phyloP scores from a whole-genome alignment of 2,329 filamentous ascomycete genomes.

The Hypomyces rosellus region DNA sequence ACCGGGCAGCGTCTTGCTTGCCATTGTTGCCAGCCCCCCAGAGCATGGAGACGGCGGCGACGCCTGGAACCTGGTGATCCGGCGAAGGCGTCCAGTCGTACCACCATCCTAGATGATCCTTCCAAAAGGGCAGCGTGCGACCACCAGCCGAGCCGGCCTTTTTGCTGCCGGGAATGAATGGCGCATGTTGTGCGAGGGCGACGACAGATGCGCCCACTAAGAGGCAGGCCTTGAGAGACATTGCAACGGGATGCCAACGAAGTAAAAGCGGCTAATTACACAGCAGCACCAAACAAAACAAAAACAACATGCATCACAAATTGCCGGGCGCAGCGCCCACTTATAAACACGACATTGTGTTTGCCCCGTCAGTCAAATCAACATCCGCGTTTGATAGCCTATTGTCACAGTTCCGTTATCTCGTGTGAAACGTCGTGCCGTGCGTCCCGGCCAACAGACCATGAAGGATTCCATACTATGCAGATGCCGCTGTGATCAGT shows the following conservation, averaged over 20 bases:
- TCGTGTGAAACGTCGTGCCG: too few species aligned
- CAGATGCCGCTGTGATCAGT: too few species aligned
- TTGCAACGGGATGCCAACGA: background rate
- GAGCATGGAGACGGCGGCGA: constrained; percentile 14
- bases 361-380: too few species aligned
- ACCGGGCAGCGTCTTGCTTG: constrained; percentile 6
- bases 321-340: too few species aligned
- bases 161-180: constrained; percentile 10
- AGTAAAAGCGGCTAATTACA: too few species aligned
- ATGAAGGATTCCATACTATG: too few species aligned
- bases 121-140: constrained; percentile 9
- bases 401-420: too few species aligned
- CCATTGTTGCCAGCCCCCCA: constrained; percentile 14
- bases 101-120: constrained; percentile 14
- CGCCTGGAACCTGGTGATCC: constrained; percentile 2
- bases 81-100: constrained; percentile 14
- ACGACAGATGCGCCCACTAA: constrained; percentile 1
- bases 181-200: constrained; percentile 2
- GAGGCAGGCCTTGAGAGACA: constrained; percentile 10
- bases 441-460: too few species aligned
- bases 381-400: too few species aligned
- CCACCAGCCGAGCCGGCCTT: constrained; percentile 14
- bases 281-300: too few species aligned
- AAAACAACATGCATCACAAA: too few species aligned
- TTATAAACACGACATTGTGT: too few species aligned